Evolutionary conservation across 192 early-diverging fungal genomes (phyloP), one percentile per base, ranked within the genome.

Genomic region (Coemansia pectinata): DNA sequence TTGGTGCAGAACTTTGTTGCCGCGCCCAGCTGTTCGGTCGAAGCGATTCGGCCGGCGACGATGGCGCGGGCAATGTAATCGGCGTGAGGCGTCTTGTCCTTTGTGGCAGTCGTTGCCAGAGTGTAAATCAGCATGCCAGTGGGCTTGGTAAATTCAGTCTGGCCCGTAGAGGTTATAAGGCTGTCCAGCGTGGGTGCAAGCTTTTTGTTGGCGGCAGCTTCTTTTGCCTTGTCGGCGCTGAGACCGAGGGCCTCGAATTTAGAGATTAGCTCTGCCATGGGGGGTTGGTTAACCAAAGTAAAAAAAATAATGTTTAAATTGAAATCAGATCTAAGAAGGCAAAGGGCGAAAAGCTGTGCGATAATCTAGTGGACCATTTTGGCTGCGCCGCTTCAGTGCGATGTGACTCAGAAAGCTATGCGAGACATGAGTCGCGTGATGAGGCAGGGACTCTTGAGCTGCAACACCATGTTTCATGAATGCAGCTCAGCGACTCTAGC

Each of bases 171-270:
- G 39, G 78, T 68, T 61, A 97, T 92, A n/a, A 91, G 85, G 31
- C 63, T 72, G 63, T 88, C 85, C 36, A 99, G 86, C 23, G 85
- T 88, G 5, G 91, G 90, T 3, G 92, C 90, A 10, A 99, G 83
- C 81, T 98, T 98, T 81, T 98, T 99, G 87, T 99, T 99, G 62
- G 88, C 90, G 36, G 91, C 93, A 0, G 96, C 95, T 72, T 98
- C 95, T 78, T 93, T 92, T 66, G 96, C 96, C 79, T 97, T 96
- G 69, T 89, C 87, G 73, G 93, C 91, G 15, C 90, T 88, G 38
- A 99, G 86, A 14, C 98, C 98, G 69, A 98, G 93, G 48, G 85
- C 84, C 75, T 90, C 86, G 83, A 99, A 98, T 61, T 91, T 86
- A 8, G 77, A 33, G 27, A 87, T 84, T 58, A 95, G 79, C 11